These are phyloP conservation scores for Penicillium sp. DNA, from an alignment of 2,329 filamentous ascomycete species.

Conservation along the genomic window DNA sequence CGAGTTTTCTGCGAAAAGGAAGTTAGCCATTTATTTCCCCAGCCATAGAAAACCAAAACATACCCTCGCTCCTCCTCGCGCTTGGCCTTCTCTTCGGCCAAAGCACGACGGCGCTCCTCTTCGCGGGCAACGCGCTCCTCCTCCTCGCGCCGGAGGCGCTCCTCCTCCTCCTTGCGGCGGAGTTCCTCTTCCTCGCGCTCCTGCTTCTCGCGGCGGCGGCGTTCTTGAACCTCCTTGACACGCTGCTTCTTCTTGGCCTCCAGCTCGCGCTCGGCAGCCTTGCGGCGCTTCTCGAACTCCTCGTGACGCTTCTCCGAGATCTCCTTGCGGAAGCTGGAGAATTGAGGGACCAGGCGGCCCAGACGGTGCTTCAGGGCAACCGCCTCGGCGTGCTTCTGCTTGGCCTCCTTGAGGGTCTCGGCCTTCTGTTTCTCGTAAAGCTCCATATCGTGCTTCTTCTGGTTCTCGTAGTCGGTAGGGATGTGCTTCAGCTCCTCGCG, in stretches of 20 bases:
- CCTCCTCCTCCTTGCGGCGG: constrained; percentile 76
- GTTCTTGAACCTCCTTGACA: constrained; percentile 83
- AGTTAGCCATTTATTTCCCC: constrained; percentile 33
- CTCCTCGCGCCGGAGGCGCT: constrained; percentile 75
- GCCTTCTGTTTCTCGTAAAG: constrained; percentile 77
- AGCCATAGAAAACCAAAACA: constrained; percentile 27
- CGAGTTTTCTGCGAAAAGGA: constrained; percentile 52
- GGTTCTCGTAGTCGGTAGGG: constrained; percentile 76
- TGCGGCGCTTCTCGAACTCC: constrained; percentile 92
- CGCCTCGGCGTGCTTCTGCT: constrained; percentile 87
- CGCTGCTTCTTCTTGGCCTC: constrained; percentile 86
- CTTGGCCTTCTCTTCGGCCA: constrained; percentile 67
- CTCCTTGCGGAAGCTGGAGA: constrained; percentile 77
- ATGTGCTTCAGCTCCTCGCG: constrained; percentile 95
- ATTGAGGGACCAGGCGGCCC: constrained; percentile 75
- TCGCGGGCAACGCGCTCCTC: constrained; percentile 78
- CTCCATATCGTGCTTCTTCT: constrained; percentile 73
- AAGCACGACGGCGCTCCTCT: constrained; percentile 72
- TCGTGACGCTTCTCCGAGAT: constrained; percentile 85
- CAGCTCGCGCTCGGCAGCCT: constrained; percentile 86
- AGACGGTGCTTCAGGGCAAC: constrained; percentile 93
- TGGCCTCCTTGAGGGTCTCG: constrained; percentile 74
- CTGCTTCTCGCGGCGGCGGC: constrained; percentile 75
- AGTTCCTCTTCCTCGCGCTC: constrained; percentile 84
- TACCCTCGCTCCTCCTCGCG: constrained; percentile 60